Evolutionary conservation across 192 early-diverging fungal genomes (phyloP).

Genomic region (Dissophora ornata): DNA sequence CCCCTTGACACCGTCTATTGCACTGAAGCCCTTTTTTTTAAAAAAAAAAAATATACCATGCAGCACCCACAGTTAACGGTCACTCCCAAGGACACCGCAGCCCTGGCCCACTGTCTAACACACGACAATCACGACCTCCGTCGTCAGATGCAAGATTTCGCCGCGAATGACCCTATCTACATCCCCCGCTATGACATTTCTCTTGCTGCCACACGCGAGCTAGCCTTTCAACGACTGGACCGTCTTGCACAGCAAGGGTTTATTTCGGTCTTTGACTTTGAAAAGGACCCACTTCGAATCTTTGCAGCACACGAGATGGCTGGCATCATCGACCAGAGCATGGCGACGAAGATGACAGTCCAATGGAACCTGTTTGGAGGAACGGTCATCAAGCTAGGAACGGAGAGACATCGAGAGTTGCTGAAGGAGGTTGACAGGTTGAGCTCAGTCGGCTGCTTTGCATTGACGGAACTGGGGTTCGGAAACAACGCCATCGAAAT

Average conservation of each 20-base stretch:
- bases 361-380: constrained; percentile 57
- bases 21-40: no score
- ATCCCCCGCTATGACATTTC: constrained; percentile 73
- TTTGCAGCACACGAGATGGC: constrained; percentile 79
- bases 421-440: constrained; percentile 73
- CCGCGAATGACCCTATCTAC: constrained; percentile 60
- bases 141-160: constrained; percentile 56
- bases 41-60: no score
- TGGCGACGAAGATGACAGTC: constrained; percentile 64
- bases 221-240: constrained; percentile 64
- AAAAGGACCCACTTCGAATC: constrained; percentile 74
- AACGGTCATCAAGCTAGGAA: constrained; percentile 80
- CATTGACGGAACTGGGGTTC: constrained; percentile 80
- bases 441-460: constrained; percentile 79
- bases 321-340: constrained; percentile 79
- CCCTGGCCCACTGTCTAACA: constrained; percentile 42
- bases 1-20: no score
- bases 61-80: no score
- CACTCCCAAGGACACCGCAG: constrained; percentile 16
- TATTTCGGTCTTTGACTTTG: constrained; percentile 77
- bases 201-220: constrained; percentile 66
- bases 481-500: constrained; percentile 89
- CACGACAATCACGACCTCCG: constrained; percentile 67
- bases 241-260: constrained; percentile 61
- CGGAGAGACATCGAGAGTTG: constrained; percentile 74